phyloP scores from a whole-genome alignment of 345 rosid genomes.

The Clausena lansium region DNA sequence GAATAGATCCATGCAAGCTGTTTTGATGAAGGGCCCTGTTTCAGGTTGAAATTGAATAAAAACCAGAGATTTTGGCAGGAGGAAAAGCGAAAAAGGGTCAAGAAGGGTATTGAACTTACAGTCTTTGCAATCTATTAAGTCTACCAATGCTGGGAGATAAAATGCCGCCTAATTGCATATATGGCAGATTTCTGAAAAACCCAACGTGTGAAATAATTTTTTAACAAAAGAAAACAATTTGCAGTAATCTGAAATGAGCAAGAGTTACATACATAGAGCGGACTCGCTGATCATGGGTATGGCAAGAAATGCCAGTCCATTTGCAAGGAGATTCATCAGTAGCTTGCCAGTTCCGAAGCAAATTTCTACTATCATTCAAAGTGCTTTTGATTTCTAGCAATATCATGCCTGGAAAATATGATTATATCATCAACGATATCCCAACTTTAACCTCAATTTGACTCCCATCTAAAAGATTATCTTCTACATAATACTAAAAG shows the following conservation, averaged over 20 bases:
- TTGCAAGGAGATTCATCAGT: constrained; percentile 76
- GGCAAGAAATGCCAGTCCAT: constrained; percentile 93
- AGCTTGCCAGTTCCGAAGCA: constrained; percentile 67
- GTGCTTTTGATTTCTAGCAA: constrained; percentile 69
- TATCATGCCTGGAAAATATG: constrained; percentile 47
- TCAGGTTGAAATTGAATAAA: neutral
- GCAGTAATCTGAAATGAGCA: neutral
- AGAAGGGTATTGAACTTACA: constrained; percentile 52
- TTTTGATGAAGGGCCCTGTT: constrained; percentile 90
- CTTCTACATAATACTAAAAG: neutral
- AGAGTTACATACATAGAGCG: constrained; percentile 52
- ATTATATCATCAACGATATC: constrained; percentile 14
- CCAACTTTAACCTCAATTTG: constrained; percentile 9
- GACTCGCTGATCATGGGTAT: constrained; percentile 64
- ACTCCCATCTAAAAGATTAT: neutral
- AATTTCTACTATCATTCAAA: constrained; percentile 73
- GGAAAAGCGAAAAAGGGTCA: neutral
- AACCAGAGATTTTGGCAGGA: neutral
- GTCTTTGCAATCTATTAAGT: constrained; percentile 69
- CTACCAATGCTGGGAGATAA: constrained; percentile 91
- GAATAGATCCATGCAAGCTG: constrained; percentile 81
- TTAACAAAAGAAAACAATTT: neutral
- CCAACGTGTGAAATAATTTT: neutral
- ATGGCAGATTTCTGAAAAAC: constrained; percentile 73
- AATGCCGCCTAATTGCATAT: constrained; percentile 82